Percentiles rank a stretch among this genome's conserved stretches.
phyloP scores from a whole-genome alignment of 306 rosid species.

The Potentilla sterilis region DNA sequence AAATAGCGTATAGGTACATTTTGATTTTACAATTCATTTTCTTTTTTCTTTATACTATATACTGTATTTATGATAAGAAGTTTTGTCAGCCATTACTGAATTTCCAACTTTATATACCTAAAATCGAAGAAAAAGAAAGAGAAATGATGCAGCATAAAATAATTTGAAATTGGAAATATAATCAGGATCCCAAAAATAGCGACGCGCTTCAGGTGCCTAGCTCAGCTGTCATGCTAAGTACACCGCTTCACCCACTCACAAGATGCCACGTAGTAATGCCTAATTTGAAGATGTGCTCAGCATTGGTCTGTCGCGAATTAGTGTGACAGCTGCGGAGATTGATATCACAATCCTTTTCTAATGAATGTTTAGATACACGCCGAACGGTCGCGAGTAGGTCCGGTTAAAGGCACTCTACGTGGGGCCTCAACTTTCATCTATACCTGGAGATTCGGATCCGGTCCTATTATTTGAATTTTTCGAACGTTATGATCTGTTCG shows the following conservation, averaged over 20 bases:
- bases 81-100: no score
- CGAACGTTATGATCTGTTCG: slow-evolving; percentile 43
- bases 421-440: slow-evolving; percentile 43
- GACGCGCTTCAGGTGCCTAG: slow-evolving; percentile 38
- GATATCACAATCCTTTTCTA: background rate
- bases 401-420: slow-evolving; percentile 41
- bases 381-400: slow-evolving; percentile 38
- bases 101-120: no score
- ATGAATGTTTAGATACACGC: background rate
- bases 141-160: no score
- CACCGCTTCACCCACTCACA: background rate
- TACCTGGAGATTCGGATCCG: slow-evolving; percentile 45
- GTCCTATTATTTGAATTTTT: slow-evolving; percentile 55
- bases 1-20: no score
- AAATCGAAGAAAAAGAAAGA: no score
- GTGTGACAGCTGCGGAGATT: background rate
- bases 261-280: slow-evolving; percentile 23
- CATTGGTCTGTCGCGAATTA: slow-evolving; percentile 12
- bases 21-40: no score
- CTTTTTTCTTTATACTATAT: no score
- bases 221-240: background rate
- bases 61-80: no score
- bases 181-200: background rate
- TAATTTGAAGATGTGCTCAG: background rate
- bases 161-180: background rate